Percentiles rank a stretch among this genome's conserved stretches.
Evolutionary conservation across 1,284 basidiomycete species (phyloP).

Genomic region (Taiwanofungus camphoratus): DNA sequence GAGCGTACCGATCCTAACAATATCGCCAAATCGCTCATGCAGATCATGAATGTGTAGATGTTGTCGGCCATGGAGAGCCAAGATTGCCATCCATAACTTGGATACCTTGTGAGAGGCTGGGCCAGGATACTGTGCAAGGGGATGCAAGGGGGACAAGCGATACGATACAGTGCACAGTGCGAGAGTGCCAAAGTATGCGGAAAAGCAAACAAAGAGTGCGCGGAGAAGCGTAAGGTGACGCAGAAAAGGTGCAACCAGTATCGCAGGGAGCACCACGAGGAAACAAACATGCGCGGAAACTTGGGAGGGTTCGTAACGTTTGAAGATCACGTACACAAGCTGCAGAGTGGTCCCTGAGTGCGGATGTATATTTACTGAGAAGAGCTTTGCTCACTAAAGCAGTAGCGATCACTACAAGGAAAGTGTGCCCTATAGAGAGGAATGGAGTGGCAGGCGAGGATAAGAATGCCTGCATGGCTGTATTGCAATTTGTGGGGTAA

Average conservation of each 20-base stretch:
- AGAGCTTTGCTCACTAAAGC: no score
- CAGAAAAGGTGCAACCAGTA: slow-evolving; percentile 1
- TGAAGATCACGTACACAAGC: slow-evolving; percentile 9
- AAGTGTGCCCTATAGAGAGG: no score
- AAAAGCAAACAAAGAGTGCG: not conserved
- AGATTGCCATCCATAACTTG: slow-evolving; percentile 20
- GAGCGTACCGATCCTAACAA: slow-evolving; percentile 26
- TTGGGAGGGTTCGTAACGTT: slow-evolving; percentile 14
- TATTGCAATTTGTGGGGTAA: no score
- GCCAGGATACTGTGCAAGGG: slow-evolving; percentile 26
- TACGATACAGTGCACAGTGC: slow-evolving; percentile 19
- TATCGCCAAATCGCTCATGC: slow-evolving; percentile 25
- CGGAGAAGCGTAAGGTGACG: not conserved
- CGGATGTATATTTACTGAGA: no score
- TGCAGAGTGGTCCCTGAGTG: no score
- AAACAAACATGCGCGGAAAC: slow-evolving; percentile 6
- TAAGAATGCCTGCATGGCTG: no score
- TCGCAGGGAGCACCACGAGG: slow-evolving; percentile 7
- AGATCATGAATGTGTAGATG: slow-evolving; percentile 21
- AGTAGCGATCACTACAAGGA: no score
- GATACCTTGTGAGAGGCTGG: slow-evolving; percentile 21
- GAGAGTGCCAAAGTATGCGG: slow-evolving; percentile 12
- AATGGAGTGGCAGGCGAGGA: no score
- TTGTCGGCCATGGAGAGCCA: slow-evolving; percentile 18
- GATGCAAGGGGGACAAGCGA: slow-evolving; percentile 28